Evolutionary conservation across 2,329 filamentous ascomycete genomes (phyloP).

Genomic region (Claviceps sp.): DNA sequence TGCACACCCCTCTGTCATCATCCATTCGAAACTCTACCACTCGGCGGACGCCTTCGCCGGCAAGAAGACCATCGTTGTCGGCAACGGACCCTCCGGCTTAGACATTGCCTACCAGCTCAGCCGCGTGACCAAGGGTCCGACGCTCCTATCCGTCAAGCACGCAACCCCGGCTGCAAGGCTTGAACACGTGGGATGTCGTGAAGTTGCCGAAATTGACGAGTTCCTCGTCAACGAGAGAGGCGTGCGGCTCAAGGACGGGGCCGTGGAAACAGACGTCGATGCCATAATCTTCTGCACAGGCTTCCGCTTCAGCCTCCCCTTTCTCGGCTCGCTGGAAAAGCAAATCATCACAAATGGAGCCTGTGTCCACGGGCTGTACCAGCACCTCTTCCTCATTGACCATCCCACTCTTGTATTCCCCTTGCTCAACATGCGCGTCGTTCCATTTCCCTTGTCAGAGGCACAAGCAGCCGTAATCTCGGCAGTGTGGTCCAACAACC

Average conservation of each 20-base stretch:
- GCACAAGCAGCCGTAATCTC: conserved; percentile 66
- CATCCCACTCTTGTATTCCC: conserved; percentile 71
- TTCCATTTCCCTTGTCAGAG: conserved; percentile 76
- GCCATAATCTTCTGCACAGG: conserved; percentile 78
- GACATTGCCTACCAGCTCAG: conserved; percentile 73
- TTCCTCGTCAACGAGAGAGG: conserved; percentile 41
- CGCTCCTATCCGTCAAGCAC: conserved; percentile 52
- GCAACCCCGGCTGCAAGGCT: conserved; percentile 32
- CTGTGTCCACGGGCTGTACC: conserved; percentile 58
- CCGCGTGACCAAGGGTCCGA: conserved; percentile 39
- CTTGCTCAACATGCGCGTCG: conserved; percentile 64
- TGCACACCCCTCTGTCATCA: conserved; percentile 45
- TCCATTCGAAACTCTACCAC: conserved; percentile 72
- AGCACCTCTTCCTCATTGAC: conserved; percentile 64
- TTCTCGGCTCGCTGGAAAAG: conserved; percentile 35
- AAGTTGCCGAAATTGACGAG: conserved; percentile 44
- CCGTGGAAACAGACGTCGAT: conserved; percentile 54
- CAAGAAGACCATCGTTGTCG: conserved; percentile 72
- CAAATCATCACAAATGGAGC: conserved; percentile 54
- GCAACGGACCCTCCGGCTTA: conserved; percentile 70
- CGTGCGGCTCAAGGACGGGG: conserved; percentile 54
- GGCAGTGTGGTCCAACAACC: conserved; percentile 59
- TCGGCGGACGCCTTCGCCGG: conserved; percentile 44
- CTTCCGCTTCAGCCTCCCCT: conserved; percentile 76
- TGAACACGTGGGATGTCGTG: conserved; percentile 31